Evolutionary conservation across 257 asterid genomes (phyloP).

Genomic region (Ocimum tenuiflorum): DNA sequence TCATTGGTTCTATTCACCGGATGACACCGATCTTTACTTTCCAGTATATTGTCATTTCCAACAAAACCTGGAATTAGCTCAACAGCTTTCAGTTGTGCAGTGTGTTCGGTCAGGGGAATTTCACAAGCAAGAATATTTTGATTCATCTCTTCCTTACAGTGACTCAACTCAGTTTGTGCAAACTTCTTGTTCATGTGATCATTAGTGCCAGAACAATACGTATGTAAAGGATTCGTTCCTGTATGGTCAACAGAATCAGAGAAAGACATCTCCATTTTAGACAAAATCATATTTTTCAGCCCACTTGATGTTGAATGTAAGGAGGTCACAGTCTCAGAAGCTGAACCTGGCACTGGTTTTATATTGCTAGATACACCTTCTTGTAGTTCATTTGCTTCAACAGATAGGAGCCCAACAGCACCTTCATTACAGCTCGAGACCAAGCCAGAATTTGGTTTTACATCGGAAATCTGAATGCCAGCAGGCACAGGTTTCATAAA

Average conservation of each 20-base stretch:
- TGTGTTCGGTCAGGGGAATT: slow-evolving; percentile 15
- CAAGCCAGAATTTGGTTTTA: slow-evolving; percentile 15
- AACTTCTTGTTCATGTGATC: slow-evolving; percentile 19
- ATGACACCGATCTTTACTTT: slow-evolving; percentile 17
- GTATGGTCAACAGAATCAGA: no score
- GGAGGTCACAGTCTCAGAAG: slow-evolving; percentile 16
- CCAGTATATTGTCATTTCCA: slow-evolving; percentile 28
- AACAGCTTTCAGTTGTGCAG: slow-evolving; percentile 16
- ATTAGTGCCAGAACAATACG: slow-evolving; percentile 16
- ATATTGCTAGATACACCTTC: slow-evolving; percentile 6
- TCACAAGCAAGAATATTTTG: slow-evolving; percentile 29
- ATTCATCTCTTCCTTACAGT: slow-evolving; percentile 16
- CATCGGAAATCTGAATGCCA: slow-evolving; percentile 14
- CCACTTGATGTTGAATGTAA: slow-evolving; percentile 7
- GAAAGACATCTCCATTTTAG: slow-evolving; percentile 13
- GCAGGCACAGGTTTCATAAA: slow-evolving; percentile 14
- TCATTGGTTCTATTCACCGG: slow-evolving; percentile 10
- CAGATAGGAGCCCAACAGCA: slow-evolving; percentile 17
- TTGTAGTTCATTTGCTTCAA: slow-evolving; percentile 11
- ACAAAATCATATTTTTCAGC: slow-evolving; percentile 21
- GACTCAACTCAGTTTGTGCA: slow-evolving; percentile 17
- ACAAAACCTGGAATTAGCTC: slow-evolving; percentile 26
- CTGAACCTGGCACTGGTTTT: slow-evolving; percentile 19
- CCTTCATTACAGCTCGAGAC: slow-evolving; percentile 19
- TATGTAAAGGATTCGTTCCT: no score